phyloP scores from a whole-genome alignment of 1,284 basidiomycete genomes.

The Tylopilus sp. region DNA sequence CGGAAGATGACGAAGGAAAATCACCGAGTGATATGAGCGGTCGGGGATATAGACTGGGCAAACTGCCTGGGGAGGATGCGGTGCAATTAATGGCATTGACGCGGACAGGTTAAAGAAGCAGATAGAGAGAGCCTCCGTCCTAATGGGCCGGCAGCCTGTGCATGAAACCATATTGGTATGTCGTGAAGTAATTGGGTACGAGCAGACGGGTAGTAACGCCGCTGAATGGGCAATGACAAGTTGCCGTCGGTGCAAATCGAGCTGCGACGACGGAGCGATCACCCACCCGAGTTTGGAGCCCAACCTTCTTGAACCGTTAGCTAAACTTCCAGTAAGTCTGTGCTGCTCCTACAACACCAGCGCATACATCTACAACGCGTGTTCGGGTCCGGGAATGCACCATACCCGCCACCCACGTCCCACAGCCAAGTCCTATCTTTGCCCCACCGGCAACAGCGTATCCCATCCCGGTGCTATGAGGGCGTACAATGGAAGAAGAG shows the following conservation, averaged over 20 bases:
- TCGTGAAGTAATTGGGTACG: conserved; percentile 31
- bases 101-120: conserved; percentile 31
- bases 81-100: conserved; percentile 31
- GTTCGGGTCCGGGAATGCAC: conserved; percentile 20
- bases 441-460: conserved; percentile 6
- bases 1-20: conserved; percentile 26
- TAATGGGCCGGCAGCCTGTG: conserved; percentile 33
- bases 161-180: conserved; percentile 34
- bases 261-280: conserved; percentile 25
- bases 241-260: conserved; percentile 27
- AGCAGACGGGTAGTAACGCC: conserved; percentile 34
- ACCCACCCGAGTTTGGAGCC: conserved; percentile 12
- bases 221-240: conserved; percentile 26
- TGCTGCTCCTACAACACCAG: not conserved
- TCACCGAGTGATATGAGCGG: conserved; percentile 22
- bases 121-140: conserved; percentile 18
- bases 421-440: conserved; percentile 10
- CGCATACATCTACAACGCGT: not conserved
- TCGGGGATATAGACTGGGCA: conserved; percentile 35
- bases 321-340: too few species aligned
- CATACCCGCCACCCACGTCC: conserved; percentile 14
- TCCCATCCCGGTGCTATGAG: not conserved
- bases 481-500: too few species aligned
- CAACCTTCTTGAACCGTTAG: too few species aligned
- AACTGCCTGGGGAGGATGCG: conserved; percentile 27